A percentile compares a stretch with the other conserved stretches of the same genome.
Conservation (phyloP, 495 filamentous ascomycete genomes). For the Collariella sp. region DNA sequence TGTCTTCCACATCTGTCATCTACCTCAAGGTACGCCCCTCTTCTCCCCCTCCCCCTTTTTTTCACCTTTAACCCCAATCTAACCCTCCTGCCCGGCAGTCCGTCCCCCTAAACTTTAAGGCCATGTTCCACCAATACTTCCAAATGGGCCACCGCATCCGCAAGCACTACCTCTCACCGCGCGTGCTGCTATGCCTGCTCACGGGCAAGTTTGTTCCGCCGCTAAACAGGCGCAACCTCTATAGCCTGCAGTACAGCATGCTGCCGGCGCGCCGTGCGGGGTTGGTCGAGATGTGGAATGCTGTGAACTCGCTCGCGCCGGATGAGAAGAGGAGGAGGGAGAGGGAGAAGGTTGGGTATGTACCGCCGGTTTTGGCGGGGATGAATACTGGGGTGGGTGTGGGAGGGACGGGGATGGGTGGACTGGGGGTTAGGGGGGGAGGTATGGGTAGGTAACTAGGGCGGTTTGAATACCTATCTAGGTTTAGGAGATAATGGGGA, state of each 20-base stretch:
- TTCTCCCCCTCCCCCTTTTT: background rate
- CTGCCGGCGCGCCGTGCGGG: conserved; percentile 72
- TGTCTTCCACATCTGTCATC: conserved; percentile 61
- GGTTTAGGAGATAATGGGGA: too few relatives aligned
- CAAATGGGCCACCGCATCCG: conserved; percentile 85
- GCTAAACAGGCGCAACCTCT: conserved; percentile 87
- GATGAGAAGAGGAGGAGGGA: conserved; percentile 23
- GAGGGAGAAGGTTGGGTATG: too few relatives aligned
- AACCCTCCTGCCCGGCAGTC: conserved; percentile 45
- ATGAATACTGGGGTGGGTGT: conserved; percentile 8
- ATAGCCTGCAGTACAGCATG: conserved; percentile 98
- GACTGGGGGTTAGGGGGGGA: background rate
- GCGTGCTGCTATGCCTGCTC: conserved; percentile 76
- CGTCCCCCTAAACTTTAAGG: conserved; percentile 77
- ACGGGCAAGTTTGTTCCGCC: conserved; percentile 87
- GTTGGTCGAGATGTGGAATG: conserved; percentile 76
- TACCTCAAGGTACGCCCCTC: conserved; percentile 56
- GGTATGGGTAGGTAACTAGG: conserved; percentile 24
- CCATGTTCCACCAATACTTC: conserved; percentile 96
- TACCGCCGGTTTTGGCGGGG: conserved; percentile 18
- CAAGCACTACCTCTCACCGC: conserved; percentile 87
- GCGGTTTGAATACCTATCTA: too few relatives aligned
- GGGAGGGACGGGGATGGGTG: conserved; percentile 7
- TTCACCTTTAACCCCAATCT: background rate
- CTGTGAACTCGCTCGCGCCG: conserved; percentile 50